Conservation (phyloP, 129 eudicot species). For the Helianthus annuus region DNA sequence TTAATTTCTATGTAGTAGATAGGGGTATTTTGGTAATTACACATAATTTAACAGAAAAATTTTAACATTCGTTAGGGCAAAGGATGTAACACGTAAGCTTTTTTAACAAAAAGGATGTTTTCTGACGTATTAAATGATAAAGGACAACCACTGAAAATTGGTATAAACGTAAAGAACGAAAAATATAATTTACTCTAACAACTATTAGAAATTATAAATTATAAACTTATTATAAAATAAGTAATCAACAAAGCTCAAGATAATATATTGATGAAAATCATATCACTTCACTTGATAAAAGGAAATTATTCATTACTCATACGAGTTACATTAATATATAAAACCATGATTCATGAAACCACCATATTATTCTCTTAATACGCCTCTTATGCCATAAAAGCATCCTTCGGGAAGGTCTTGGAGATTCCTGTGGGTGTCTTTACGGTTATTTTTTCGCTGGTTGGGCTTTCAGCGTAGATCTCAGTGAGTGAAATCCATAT, state of each 20-base stretch:
- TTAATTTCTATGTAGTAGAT: too few relatives aligned
- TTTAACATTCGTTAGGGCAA: too few relatives aligned
- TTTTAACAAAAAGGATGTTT: too few relatives aligned
- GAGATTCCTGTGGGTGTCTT: conserved; percentile 50
- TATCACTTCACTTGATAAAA: background rate
- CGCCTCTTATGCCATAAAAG: conserved; percentile 37
- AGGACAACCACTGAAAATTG: too few relatives aligned
- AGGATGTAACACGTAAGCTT: too few relatives aligned
- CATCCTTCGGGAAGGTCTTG: conserved; percentile 40
- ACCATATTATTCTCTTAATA: background rate
- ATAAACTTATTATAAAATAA: background rate
- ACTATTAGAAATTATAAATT: too few relatives aligned
- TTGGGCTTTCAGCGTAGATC: conserved; percentile 30
- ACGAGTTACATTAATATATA: background rate
- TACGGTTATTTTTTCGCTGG: conserved; percentile 48
- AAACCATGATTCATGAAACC: background rate
- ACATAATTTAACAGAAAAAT: too few relatives aligned
- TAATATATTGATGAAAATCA: background rate
- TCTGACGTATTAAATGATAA: too few relatives aligned
- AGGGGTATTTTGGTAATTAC: too few relatives aligned
- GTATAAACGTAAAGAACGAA: too few relatives aligned
- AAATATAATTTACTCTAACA: too few relatives aligned
- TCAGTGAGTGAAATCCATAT: conserved; percentile 41
- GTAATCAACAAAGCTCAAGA: background rate
- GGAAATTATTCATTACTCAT: background rate